A percentile compares a stretch with the other conserved stretches of the same genome.
These are phyloP conservation scores for Rhinocladiella similis DNA, from an alignment of 2,329 filamentous ascomycete genomes.

Conservation along the genomic window DNA sequence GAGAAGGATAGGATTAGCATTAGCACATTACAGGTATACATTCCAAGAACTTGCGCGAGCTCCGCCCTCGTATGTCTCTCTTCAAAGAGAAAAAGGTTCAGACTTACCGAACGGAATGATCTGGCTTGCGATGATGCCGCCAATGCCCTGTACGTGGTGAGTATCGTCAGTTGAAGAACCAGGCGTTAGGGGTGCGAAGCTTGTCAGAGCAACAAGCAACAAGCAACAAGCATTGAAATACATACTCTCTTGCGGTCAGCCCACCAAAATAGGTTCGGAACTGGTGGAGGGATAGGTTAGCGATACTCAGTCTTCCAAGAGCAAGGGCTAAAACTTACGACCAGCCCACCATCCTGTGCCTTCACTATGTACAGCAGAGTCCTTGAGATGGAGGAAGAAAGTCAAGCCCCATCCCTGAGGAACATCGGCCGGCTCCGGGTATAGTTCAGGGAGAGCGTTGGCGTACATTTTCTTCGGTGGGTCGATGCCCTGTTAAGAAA, in stretches of 20 bases:
- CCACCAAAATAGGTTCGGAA: conserved; percentile 62
- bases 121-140: conserved; percentile 30
- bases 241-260: conserved; percentile 56
- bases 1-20: not conserved
- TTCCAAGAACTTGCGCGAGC: no score
- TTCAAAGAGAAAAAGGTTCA: not conserved
- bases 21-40: no score
- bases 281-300: no score
- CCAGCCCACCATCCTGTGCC: conserved; percentile 60
- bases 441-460: conserved; percentile 55
- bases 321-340: not conserved
- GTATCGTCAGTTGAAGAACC: not conserved
- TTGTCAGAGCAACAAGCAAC: not conserved
- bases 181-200: no score
- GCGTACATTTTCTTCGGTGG: conserved; percentile 52
- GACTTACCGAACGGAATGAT: conserved; percentile 28
- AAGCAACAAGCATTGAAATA: not conserved
- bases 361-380: conserved; percentile 52
- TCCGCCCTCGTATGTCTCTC: no score
- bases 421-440: conserved; percentile 44
- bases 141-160: conserved; percentile 22
- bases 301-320: not conserved
- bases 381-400: conserved; percentile 53
- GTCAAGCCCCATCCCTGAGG: conserved; percentile 67
- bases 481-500: conserved; percentile 32